Evolutionary conservation across 768 basidiomycete genomes (phyloP), one percentile per base, ranked within the genome.

Genomic region (Hygrocybe punicea): DNA sequence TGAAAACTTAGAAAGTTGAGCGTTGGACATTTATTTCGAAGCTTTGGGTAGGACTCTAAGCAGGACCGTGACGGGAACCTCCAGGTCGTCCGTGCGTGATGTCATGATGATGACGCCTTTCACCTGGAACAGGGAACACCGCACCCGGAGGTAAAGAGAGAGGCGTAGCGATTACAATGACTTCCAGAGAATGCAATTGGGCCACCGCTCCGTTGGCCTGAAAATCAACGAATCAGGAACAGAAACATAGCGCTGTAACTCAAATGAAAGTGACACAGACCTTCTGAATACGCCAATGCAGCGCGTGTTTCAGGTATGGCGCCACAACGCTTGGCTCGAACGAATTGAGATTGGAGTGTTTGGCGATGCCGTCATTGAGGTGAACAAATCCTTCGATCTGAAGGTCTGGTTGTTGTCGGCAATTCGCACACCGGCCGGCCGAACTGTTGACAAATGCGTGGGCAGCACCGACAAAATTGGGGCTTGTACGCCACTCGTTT

Each of bases 331-430:
- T 61, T 5, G 77, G 76, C 7, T 75, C 69, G 35, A 75, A 67
- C 6, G 77, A 72, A 4, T 58, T 50, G 25, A 76, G 57, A 2
- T 66, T 64, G 1, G 68, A 68, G 25, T 65, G 65, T 4, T 66
- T 57, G 2, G 60, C 60, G 39, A 81, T 71, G 3, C 62, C 70
- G 1, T 69, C 57, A 44, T 76, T 76, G 33, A 81, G 67, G 58
- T 76, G 78, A 5, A 81, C 74, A 63, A 77, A 80, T 4, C 78
- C 78, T 61, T 79, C 78, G 19, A 67, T 63, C 23, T 72, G 59
- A 17, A 72, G 40, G 45, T 73, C 67, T 6, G 40, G 57, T 40
- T 74, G 67, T 1, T 63, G 58, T 33, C 64, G 62, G 63, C 77
- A 80, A 59, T 79, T 79, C 17, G 66, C 73, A 58, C 80, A 80